A percentile compares a stretch with the other conserved stretches of the same genome.
Evolutionary conservation across 371 early-diverging fungal species (phyloP).

Genomic region (Actinomortierella ambigua): DNA sequence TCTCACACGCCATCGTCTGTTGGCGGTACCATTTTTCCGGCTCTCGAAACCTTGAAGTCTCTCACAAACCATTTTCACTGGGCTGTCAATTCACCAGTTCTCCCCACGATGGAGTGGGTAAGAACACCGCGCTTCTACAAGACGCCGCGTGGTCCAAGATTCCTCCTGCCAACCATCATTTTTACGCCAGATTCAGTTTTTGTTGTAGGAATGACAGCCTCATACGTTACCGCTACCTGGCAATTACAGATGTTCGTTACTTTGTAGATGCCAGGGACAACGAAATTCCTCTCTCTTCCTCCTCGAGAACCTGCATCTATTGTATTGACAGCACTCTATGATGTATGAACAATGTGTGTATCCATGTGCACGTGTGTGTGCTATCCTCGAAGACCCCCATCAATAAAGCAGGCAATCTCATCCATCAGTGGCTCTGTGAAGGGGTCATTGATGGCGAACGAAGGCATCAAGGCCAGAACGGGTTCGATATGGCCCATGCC

Average conservation of each 20-base stretch:
- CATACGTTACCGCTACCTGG: neutral
- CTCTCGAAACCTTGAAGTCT: no score
- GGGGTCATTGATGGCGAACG: slow-evolving; percentile 8
- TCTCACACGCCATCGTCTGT: neutral
- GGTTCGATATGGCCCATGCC: slow-evolving; percentile 45
- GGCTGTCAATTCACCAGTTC: no score
- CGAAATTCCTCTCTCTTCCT: no score
- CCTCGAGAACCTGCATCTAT: no score
- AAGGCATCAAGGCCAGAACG: slow-evolving; percentile 31
- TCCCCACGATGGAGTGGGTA: no score
- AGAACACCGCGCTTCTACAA: neutral
- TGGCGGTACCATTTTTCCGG: neutral
- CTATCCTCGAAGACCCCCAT: slow-evolving; percentile 4
- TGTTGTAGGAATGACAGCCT: no score
- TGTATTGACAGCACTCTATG: neutral
- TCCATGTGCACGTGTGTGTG: no score
- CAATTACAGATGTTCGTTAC: neutral
- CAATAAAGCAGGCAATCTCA: slow-evolving; percentile 29
- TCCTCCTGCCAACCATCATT: no score
- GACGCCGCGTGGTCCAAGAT: no score
- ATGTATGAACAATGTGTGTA: neutral
- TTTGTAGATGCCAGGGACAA: no score
- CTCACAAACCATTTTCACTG: no score
- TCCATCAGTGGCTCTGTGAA: slow-evolving; percentile 21
- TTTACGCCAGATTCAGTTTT: no score